Percentiles rank a stretch among this genome's conserved stretches.
Evolutionary conservation across 2,329 filamentous ascomycete species (phyloP).

Genomic region (Aureobasidium sp.): DNA sequence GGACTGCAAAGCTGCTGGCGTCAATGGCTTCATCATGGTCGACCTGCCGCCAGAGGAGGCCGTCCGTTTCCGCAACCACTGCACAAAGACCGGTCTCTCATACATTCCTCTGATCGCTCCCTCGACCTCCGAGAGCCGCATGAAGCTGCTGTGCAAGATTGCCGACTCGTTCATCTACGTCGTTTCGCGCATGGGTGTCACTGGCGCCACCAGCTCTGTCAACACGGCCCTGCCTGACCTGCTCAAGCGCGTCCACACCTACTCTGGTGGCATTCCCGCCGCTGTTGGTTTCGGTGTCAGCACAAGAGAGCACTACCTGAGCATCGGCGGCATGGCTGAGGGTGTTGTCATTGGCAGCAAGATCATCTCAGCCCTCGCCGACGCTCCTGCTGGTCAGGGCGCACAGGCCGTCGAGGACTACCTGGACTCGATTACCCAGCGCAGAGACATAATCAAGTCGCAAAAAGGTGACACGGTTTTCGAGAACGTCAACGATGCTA

Average conservation of each 20-base stretch:
- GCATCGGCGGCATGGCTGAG: slow-evolving; percentile 75
- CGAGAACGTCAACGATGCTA: slow-evolving; percentile 57
- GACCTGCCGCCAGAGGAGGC: slow-evolving; percentile 95
- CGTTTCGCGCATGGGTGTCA: slow-evolving; percentile 94
- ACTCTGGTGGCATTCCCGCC: slow-evolving; percentile 82
- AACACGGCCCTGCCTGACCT: slow-evolving; percentile 77
- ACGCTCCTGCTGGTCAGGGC: slow-evolving; percentile 59
- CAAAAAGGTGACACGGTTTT: slow-evolving; percentile 61
- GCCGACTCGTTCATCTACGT: slow-evolving; percentile 99
- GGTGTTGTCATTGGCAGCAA: slow-evolving; percentile 96
- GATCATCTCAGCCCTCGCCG: slow-evolving; percentile 74
- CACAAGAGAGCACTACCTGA: slow-evolving; percentile 86
- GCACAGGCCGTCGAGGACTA: slow-evolving; percentile 77
- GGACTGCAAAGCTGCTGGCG: slow-evolving; percentile 75
- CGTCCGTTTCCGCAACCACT: slow-evolving; percentile 80
- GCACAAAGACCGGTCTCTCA: slow-evolving; percentile 72
- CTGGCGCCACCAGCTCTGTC: slow-evolving; percentile 76
- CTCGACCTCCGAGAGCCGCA: slow-evolving; percentile 81
- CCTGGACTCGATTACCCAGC: slow-evolving; percentile 61
- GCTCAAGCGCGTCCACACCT: slow-evolving; percentile 78
- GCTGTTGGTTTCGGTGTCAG: slow-evolving; percentile 95
- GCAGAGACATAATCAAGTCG: slow-evolving; percentile 36
- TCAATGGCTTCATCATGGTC: slow-evolving; percentile 96
- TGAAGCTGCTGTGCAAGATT: slow-evolving; percentile 93
- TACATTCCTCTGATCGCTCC: slow-evolving; percentile 97